Conservation (phyloP, 805 yeast genomes). For the Metschnikowia cerradonensis region DNA sequence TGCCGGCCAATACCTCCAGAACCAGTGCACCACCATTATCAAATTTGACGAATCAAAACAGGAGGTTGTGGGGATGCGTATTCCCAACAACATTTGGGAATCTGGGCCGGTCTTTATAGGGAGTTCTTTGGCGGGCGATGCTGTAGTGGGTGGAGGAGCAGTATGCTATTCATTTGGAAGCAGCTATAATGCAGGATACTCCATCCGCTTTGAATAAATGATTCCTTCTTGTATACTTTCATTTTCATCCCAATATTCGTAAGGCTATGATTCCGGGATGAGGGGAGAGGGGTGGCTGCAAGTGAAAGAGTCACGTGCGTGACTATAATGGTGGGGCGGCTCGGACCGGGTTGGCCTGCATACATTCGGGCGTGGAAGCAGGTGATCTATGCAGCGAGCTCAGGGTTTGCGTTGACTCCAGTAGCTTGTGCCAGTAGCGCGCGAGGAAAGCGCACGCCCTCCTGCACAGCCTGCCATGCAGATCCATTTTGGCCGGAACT, state of each 20-base stretch:
- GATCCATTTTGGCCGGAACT: not conserved
- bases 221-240: too few relatives aligned
- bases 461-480: not conserved
- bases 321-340: not conserved
- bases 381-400: not conserved
- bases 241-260: not conserved
- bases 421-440: not conserved
- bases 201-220: not conserved
- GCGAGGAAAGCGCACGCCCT: not conserved
- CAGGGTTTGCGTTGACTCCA: not conserved
- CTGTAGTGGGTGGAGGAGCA: slow-evolving; percentile 64
- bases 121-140: slow-evolving; percentile 35
- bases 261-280: not conserved
- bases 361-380: not conserved
- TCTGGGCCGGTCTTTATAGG: slow-evolving; percentile 53
- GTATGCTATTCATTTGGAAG: slow-evolving; percentile 79
- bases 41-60: slow-evolving; percentile 21
- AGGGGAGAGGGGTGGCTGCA: not conserved
- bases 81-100: slow-evolving; percentile 37
- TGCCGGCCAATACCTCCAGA: slow-evolving; percentile 40
- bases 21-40: slow-evolving; percentile 28
- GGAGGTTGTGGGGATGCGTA: slow-evolving; percentile 7
- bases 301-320: not conserved
- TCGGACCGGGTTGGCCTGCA: not conserved
- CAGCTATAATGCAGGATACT: slow-evolving; percentile 26